phyloP scores from a whole-genome alignment of 2,329 filamentous ascomycete genomes.

The Parastagonospora avenae region DNA sequence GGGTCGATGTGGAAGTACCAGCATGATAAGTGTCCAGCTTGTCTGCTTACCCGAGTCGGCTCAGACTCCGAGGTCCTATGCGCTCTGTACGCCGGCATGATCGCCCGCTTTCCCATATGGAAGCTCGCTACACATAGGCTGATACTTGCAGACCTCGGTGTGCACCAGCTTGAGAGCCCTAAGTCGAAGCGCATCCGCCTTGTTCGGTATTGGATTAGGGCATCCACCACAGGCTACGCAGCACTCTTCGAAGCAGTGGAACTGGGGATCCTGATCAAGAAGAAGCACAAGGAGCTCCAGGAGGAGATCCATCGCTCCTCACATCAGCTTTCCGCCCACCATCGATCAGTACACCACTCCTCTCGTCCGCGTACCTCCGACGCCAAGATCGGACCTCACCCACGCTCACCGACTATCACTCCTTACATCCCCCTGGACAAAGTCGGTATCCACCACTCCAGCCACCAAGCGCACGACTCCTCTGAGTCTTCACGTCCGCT shows the following conservation, averaged over 20 bases:
- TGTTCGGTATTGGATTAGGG: constrained; percentile 31
- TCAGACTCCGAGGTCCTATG: constrained; percentile 25
- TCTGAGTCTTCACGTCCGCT: not conserved
- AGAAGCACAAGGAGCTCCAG: constrained; percentile 11
- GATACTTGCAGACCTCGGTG: constrained; percentile 3
- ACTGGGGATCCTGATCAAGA: constrained; percentile 27
- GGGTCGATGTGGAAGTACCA: constrained; percentile 28
- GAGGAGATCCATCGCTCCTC: not conserved
- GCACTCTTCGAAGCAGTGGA: constrained; percentile 21
- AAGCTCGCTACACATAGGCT: constrained; percentile 2
- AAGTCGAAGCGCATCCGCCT: constrained; percentile 28
- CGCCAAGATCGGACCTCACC: constrained; percentile 10
- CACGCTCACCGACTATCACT: constrained; percentile 4
- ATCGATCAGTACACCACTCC: not conserved
- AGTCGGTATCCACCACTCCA: constrained; percentile 7
- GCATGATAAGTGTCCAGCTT: constrained; percentile 31
- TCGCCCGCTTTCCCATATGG: constrained; percentile 16
- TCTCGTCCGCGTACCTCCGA: not conserved
- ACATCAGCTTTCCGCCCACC: not conserved
- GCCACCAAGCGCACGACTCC: not conserved
- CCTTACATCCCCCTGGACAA: not conserved
- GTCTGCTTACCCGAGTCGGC: constrained; percentile 38
- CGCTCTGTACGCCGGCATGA: constrained; percentile 34
- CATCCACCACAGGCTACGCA: constrained; percentile 8
- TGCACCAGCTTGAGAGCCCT: constrained; percentile 11